Evolutionary conservation across 371 early-diverging fungal species (phyloP).

Genomic region (Lichtheimia corymbifera): DNA sequence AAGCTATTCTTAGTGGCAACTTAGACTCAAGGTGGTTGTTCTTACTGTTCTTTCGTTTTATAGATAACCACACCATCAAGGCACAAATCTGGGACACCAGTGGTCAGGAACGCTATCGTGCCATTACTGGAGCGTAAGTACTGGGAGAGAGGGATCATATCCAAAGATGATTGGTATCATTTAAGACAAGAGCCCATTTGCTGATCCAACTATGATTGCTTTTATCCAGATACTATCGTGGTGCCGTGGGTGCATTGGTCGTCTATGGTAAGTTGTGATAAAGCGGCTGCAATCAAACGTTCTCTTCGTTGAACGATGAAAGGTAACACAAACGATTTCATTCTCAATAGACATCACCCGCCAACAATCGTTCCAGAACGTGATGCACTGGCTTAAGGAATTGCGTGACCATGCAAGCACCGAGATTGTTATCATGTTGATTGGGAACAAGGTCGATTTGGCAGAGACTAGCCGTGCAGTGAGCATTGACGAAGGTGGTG

Average conservation of each 20-base stretch:
- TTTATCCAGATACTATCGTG: conserved; percentile 33
- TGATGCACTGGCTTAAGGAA: conserved; percentile 96
- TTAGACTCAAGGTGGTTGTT: not conserved
- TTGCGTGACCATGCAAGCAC: conserved; percentile 96
- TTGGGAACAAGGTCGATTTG: conserved; percentile 99
- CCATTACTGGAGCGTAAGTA: conserved; percentile 70
- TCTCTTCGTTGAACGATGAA: not conserved
- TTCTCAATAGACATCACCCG: conserved; percentile 88
- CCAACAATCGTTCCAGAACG: conserved; percentile 91
- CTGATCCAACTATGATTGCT: not conserved
- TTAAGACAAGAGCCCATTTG: not conserved
- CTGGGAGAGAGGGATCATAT: not conserved
- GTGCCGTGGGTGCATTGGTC: conserved; percentile 43
- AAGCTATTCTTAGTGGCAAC: not conserved
- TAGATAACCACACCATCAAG: conserved; percentile 57
- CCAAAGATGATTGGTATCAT: not conserved
- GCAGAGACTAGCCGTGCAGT: conserved; percentile 80
- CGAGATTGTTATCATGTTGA: conserved; percentile 92
- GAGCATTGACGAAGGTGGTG: conserved; percentile 85
- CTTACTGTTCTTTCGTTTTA: not conserved
- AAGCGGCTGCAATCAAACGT: no score
- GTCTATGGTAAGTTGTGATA: conserved; percentile 32
- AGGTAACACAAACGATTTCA: not conserved
- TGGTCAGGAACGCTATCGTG: conserved; percentile 82
- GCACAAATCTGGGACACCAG: conserved; percentile 94